Evolutionary conservation across 2,329 filamentous ascomycete species (phyloP).

Genomic region (Pestalotiopsis sp.): DNA sequence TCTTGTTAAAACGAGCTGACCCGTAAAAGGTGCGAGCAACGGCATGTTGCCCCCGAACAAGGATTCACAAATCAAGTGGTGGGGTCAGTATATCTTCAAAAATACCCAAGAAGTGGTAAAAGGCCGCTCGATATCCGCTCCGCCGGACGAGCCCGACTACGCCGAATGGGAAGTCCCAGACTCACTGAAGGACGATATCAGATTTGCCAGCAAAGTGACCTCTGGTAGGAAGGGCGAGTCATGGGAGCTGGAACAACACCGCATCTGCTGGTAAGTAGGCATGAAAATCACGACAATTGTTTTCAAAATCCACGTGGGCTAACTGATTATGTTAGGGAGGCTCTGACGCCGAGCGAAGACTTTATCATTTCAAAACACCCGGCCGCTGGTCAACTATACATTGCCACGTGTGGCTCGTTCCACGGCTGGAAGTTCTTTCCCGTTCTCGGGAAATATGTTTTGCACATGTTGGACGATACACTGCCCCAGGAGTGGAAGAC

Average conservation of each 20-base stretch:
- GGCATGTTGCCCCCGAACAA: conserved; percentile 58
- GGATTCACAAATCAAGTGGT: conserved; percentile 58
- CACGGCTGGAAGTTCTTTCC: conserved; percentile 73
- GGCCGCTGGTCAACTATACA: conserved; percentile 54
- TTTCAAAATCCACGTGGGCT: not conserved
- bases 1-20: conserved; percentile 32
- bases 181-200: conserved; percentile 59
- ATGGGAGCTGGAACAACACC: conserved; percentile 64
- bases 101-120: conserved; percentile 56
- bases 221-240: conserved; percentile 58
- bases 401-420: conserved; percentile 68
- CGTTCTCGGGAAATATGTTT: conserved; percentile 63
- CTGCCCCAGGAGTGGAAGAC: conserved; percentile 45
- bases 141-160: conserved; percentile 59
- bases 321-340: conserved; percentile 53
- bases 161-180: conserved; percentile 63
- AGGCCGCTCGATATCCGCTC: conserved; percentile 56
- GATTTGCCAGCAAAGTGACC: conserved; percentile 58
- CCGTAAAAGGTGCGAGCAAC: conserved; percentile 52
- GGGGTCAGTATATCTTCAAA: conserved; percentile 62
- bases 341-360: conserved; percentile 62
- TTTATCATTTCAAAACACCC: conserved; percentile 64
- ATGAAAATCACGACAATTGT: not conserved
- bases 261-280: conserved; percentile 65
- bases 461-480: conserved; percentile 54